Evolutionary conservation across 2,329 filamentous ascomycete genomes (phyloP).

Genomic region (Epichloe festucae): DNA sequence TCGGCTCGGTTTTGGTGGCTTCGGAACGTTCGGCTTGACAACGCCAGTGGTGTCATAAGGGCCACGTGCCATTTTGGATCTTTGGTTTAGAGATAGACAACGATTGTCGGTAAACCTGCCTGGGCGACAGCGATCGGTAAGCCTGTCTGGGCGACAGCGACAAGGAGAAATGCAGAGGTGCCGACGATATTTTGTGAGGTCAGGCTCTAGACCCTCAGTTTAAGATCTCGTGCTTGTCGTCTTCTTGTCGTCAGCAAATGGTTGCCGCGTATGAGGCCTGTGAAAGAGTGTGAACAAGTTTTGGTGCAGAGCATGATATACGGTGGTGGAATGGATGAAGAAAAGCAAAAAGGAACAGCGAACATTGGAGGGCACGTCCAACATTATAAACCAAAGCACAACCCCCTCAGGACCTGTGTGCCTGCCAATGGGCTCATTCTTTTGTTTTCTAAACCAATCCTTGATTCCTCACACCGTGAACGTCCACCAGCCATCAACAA

Average conservation of each 20-base stretch:
- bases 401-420: not conserved
- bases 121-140: not conserved
- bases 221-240: not conserved
- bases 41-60: constrained; percentile 27
- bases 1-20: constrained; percentile 20
- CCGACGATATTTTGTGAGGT: not conserved
- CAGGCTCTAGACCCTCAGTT: not conserved
- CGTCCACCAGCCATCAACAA: not conserved
- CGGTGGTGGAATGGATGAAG: not conserved
- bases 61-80: constrained; percentile 19
- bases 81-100: not conserved
- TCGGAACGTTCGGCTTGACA: constrained; percentile 22
- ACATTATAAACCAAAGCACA: constrained; percentile 9
- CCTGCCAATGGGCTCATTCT: constrained; percentile 2
- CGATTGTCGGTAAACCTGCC: not conserved
- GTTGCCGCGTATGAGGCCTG: not conserved
- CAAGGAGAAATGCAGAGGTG: not conserved
- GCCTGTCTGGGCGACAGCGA: not conserved
- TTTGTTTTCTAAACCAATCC: not conserved
- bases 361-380: constrained; percentile 8
- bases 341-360: not conserved
- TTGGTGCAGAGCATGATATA: not conserved
- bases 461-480: not conserved
- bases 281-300: not conserved
- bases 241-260: not conserved